Conservation (phyloP, 306 rosid species). For the Trichosanthes cucumerina region DNA sequence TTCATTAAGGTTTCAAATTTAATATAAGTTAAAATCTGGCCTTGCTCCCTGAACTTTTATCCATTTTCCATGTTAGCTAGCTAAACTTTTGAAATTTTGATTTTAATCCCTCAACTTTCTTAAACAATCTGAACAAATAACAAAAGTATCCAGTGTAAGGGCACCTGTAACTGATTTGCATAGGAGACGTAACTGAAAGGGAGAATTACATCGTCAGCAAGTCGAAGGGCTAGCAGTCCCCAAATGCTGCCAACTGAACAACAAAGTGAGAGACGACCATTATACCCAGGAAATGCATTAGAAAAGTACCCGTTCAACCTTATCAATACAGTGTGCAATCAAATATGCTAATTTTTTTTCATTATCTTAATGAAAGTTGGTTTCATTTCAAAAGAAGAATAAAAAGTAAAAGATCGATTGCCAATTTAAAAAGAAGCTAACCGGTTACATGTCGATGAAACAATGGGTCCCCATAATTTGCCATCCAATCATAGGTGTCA, state of each 20-base stretch:
- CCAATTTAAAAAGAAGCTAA: slow-evolving; percentile 19
- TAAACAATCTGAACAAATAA: not conserved
- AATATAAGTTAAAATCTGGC: not conserved
- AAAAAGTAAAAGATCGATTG: not conserved
- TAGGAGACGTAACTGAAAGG: slow-evolving; percentile 64
- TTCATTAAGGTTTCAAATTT: not conserved
- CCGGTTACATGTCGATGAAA: slow-evolving; percentile 86
- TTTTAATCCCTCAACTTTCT: not conserved
- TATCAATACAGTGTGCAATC: not conserved
- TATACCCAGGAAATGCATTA: not conserved
- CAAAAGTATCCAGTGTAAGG: not conserved
- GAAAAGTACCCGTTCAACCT: not conserved
- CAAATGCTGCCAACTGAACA: slow-evolving; percentile 69
- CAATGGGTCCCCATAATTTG: slow-evolving; percentile 70
- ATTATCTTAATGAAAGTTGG: not conserved
- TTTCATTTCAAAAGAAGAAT: not conserved
- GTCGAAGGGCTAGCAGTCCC: slow-evolving; percentile 85
- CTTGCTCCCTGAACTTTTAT: not conserved
- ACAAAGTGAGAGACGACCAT: slow-evolving; percentile 1
- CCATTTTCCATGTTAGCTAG: not conserved
- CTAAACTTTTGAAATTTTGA: not conserved
- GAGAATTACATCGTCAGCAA: slow-evolving; percentile 66
- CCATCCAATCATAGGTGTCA: slow-evolving; percentile 90
- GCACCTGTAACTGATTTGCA: slow-evolving; percentile 71
- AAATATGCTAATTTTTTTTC: not conserved